phyloP scores from a whole-genome alignment of 2,329 filamentous ascomycete species.

The Zopfia rhizophila region DNA sequence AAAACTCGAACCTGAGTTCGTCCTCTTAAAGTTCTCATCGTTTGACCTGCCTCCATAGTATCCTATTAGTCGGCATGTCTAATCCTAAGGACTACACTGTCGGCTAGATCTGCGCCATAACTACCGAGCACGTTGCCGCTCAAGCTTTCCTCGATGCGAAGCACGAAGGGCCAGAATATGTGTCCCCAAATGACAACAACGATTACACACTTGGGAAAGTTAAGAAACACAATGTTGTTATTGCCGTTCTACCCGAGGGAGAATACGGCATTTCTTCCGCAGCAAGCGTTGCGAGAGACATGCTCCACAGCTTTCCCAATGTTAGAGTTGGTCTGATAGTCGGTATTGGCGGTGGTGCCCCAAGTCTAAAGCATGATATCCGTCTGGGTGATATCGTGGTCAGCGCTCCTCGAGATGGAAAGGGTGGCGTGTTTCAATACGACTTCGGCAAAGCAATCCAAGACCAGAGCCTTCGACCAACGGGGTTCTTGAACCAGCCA shows the following conservation, averaged over 20 bases:
- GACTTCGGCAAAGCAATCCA: too few species aligned
- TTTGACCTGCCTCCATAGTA: too few species aligned
- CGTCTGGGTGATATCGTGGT: constrained; percentile 38
- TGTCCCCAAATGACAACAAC: constrained; percentile 20
- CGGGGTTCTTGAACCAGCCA: constrained; percentile 22
- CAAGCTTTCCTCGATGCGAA: constrained; percentile 16
- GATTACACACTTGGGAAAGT: constrained; percentile 43
- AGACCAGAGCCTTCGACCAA: constrained; percentile 22
- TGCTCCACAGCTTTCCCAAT: constrained; percentile 26
- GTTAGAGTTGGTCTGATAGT: constrained; percentile 37
- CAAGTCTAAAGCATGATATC: constrained; percentile 37
- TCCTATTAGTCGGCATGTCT: too few species aligned
- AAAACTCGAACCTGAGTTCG: too few species aligned
- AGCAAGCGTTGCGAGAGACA: constrained; percentile 27
- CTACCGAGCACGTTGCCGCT: constrained; percentile 52
- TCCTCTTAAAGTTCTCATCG: too few species aligned
- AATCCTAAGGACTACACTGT: constrained; percentile 53
- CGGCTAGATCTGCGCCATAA: constrained; percentile 59
- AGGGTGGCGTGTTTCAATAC: constrained; percentile 45
- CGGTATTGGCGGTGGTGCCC: constrained; percentile 33
- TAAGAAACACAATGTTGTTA: constrained; percentile 44
- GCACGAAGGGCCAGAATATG: constrained; percentile 37
- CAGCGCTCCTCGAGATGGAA: constrained; percentile 23
- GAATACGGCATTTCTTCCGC: constrained; percentile 31
- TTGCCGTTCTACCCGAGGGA: constrained; percentile 33